Evolutionary conservation across 2,329 filamentous ascomycete genomes (phyloP).

Genomic region (Aspergillus sp.): DNA sequence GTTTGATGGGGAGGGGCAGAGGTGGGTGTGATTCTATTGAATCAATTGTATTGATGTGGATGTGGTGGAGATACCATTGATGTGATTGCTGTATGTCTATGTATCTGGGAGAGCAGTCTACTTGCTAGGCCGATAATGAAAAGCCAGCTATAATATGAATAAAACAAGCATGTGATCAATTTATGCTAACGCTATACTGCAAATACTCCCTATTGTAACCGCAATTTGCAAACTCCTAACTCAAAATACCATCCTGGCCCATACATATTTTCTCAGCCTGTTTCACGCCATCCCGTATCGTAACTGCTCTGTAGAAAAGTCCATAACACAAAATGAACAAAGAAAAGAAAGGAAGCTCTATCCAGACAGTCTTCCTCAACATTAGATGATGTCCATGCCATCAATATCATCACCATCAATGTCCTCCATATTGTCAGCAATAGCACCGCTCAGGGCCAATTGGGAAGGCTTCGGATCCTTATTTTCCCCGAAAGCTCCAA

Average conservation of each 20-base stretch:
- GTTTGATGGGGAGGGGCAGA: constrained; percentile 59
- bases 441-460: constrained; percentile 28
- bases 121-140: too few relatives aligned
- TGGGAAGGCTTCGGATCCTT: constrained; percentile 35
- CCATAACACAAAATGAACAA: constrained; percentile 1
- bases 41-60: neutral
- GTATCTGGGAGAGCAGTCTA: neutral
- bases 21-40: constrained; percentile 47
- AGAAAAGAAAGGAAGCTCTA: neutral
- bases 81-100: neutral
- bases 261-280: neutral
- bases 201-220: neutral
- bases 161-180: neutral
- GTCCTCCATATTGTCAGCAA: constrained; percentile 42
- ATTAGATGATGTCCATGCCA: constrained; percentile 45
- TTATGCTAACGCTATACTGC: neutral
- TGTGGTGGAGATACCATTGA: neutral
- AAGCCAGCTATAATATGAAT: neutral
- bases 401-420: constrained; percentile 51
- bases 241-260: neutral
- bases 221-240: neutral
- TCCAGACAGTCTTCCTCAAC: neutral
- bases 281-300: neutral
- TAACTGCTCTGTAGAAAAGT: constrained; percentile 8
- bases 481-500: constrained; percentile 55